These are phyloP conservation scores for Sonneratia caseolaris DNA, from an alignment of 345 rosid genomes.

Conservation along the genomic window DNA sequence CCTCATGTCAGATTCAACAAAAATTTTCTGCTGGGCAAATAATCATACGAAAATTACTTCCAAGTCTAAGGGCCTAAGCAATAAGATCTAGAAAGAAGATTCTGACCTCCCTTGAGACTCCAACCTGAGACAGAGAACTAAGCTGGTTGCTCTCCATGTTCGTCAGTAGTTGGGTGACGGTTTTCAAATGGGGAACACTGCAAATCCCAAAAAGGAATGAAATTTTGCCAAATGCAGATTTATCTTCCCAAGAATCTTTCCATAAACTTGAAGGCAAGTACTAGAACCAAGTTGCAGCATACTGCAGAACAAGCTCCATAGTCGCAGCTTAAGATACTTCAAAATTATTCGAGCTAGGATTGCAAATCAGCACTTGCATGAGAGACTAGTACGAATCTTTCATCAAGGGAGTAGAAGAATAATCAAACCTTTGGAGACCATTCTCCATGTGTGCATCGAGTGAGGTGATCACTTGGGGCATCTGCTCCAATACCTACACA, in stretches of 20 bases:
- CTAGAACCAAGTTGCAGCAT: not conserved
- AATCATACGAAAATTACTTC: not conserved
- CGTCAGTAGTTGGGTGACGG: constrained; percentile 43
- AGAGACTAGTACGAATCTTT: not conserved
- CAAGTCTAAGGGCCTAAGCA: not conserved
- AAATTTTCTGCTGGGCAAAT: not conserved
- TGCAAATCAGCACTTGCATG: not conserved
- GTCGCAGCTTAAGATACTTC: not conserved
- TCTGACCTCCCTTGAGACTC: constrained; percentile 9
- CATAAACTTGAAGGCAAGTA: not conserved
- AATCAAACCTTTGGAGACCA: constrained; percentile 53
- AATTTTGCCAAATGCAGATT: not conserved
- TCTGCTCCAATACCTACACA: constrained; percentile 57
- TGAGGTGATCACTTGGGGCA: constrained; percentile 70
- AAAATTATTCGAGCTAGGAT: not conserved
- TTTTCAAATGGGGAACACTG: constrained; percentile 55
- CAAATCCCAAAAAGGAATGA: constrained; percentile 6
- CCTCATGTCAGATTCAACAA: not conserved
- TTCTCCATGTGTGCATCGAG: constrained; percentile 75
- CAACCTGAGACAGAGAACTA: constrained; percentile 28
- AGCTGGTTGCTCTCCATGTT: constrained; percentile 61
- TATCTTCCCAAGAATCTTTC: not conserved
- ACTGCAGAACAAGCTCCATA: not conserved
- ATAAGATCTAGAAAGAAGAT: not conserved
- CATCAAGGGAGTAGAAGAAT: constrained; percentile 1